Base-by-base conservation (phyloP, 192 early-diverging fungal species). In the Rhizoclosmatium sp. region DNA sequence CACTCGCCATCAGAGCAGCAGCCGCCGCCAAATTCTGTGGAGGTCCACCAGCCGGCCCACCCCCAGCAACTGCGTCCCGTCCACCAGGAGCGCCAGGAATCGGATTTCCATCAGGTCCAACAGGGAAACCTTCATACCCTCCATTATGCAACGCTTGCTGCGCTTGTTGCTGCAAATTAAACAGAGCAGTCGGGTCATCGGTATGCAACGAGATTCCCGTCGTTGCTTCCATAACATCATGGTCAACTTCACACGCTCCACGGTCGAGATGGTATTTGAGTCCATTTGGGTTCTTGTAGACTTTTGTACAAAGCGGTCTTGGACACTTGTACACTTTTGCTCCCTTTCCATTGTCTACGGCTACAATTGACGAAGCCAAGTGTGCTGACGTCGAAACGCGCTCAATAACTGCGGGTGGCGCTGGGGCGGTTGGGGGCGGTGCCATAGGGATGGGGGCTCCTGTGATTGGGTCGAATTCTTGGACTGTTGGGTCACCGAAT, bases 241-340 rank as follows among this genome's bases (percentile, higher is more conserved):
- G 80, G 45, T 84, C 84, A 14, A 82, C 67, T 75, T 85, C 84
- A 60, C 80, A 85, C 3, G 65, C 62, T 31, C 96, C 96, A 77
- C 97, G 94, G 70, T 94, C 86, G 65, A 97, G 93, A 81, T 98
- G 98, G 85, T 99, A 98, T 83, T 99, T 99, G 72, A 98, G 91
- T 14, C 97, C 97, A 74, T 96, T 96, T 58, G 96, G 94, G 85
- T 99, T 99, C 85, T 99, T 99, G 87, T 99, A 99, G 9, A 93
- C 90, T 68, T 80, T 80, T 39, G 78, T 80, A 56, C 78, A 80
- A 7, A 80, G 48, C 39, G 68, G 68, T 66, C 71, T 46, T 2
- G 78, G 78, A 61, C 78, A 80, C 61, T 80, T 80, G 62, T 71
- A 80, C 7, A 80, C 62, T 44, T 80, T 80, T 3, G 31, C 39